These are phyloP conservation scores for Coix lacrymajobi DNA, from an alignment of 176 grass and related monocot genomes.

Conservation along the genomic window DNA sequence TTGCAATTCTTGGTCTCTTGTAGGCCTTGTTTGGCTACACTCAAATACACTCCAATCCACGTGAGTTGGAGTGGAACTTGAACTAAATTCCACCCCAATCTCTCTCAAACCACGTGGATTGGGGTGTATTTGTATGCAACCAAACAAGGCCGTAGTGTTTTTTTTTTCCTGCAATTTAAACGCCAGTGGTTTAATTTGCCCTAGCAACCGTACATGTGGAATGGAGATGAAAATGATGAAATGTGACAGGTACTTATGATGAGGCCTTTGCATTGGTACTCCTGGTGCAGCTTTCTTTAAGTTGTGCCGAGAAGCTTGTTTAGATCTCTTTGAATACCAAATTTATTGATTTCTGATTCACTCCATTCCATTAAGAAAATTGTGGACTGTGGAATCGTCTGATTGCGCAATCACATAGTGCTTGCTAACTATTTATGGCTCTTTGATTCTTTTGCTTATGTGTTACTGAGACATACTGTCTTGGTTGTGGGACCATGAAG, in stretches of 20 bases:
- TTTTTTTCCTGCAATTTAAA: not conserved
- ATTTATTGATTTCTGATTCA: slow-evolving; percentile 36
- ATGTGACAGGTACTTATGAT: slow-evolving; percentile 73
- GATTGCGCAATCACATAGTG: not conserved
- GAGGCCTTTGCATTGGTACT: slow-evolving; percentile 49
- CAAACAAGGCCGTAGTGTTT: not conserved
- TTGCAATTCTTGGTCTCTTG: not conserved
- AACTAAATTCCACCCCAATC: no score
- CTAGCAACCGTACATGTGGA: not conserved
- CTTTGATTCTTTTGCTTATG: not conserved
- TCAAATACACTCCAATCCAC: no score
- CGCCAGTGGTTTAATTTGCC: not conserved
- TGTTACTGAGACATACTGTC: not conserved
- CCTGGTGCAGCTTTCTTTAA: slow-evolving; percentile 50
- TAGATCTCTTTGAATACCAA: slow-evolving; percentile 43
- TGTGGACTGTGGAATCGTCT: not conserved
- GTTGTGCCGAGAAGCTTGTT: slow-evolving; percentile 61
- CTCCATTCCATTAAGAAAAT: slow-evolving; percentile 33
- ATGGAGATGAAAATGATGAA: slow-evolving; percentile 77
- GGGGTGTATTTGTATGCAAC: no score
- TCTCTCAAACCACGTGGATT: no score
- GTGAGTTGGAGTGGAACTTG: no score
- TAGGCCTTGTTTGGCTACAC: no score
- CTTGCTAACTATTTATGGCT: not conserved
- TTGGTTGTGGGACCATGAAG: slow-evolving; percentile 53